Base-by-base conservation (phyloP, 2,329 filamentous ascomycete species). In the Capronia coronata region DNA sequence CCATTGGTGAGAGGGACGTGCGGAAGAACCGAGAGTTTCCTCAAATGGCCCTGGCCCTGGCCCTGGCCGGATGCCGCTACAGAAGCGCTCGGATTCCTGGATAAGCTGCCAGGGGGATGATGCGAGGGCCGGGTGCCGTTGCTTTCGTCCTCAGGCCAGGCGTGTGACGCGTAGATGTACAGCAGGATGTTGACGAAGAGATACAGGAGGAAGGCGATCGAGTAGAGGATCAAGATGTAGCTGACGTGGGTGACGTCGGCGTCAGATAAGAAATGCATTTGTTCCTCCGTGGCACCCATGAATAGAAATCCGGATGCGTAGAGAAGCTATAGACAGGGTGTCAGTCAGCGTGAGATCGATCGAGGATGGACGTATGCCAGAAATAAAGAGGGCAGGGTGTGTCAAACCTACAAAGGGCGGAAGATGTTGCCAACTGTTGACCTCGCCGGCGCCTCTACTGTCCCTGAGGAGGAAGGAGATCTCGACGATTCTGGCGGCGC, bases 241-340 rank as follows among this genome's bases (percentile, higher is more conserved):
- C 90, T 84, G 35, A 97, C 87, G 63, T 94, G 88, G 21, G 89
- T 89, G 62, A 97, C 82, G 51, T 82, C 77, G 0, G 86, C 84
- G 32, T 79, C 73, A 34, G 80, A 76, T 3, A 97, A 74, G 1
- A 96, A 73, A 18, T 75, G 63, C 87, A 97, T 95, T 69, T 97
- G 93, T 70, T 98, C 90, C 66, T 97, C 93, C 0, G 89, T 97
- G 13, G 93, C 91, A 25, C 88, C 86, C 89, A 97, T 94, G 72
- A 98, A 98, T 34, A 98, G 76, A 71, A 97, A 95, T 1, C 93
- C 93, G 2, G 90, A 86, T 4, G 90, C 89, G 63, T 87, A 94
- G 22, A 98, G 78, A 34, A 97, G 77, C 89, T 94, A n/a, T n/a
- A 62, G 56, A 5, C 52, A 9, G 8, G 27, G 42, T 11, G 48